Base-by-base conservation (phyloP, 2,329 filamentous ascomycete species). In the Phyllosticta citrichinensis region DNA sequence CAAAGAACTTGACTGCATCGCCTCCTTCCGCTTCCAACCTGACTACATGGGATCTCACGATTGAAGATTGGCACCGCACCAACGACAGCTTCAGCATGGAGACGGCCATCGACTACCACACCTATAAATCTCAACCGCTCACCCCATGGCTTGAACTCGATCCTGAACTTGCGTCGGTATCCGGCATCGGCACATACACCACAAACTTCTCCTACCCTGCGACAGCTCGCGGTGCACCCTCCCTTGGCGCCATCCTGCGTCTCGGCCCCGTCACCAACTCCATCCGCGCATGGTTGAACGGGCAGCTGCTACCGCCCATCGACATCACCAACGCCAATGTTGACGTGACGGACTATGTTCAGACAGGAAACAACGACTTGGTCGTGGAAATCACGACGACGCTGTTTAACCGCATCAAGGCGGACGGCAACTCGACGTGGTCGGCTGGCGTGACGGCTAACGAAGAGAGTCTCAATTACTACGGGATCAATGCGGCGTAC, bases 51-150 rank as follows among this genome's bases (percentile, higher is more conserved):
- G 69, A 66, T 1, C 63, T 78, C 1, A 66, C 63, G 1, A 66
- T 73, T 12, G 74, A 78, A 63, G 69, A 72, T 62, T 78, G 76
- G 76, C 65, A 66, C 6, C 68, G 74, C 5, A 74, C 75, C 0
- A 51, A 65, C 5, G 66, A 77, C 58, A 62, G 74, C 10, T 71
- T 60, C n/a, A 63, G 69, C 17, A 50, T 66, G 24, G 74, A 74
- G 56, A 70, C 68, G 1, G 74, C 70, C 55, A 62, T 64, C 53
- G 64, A 61, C 6, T 53, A 60, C 1, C 68, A 71, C 64, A 63
- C 63, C 2, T 64, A 75, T 33, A 25, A 58, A 4, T 60, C 62
- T 35, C n/a, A 57, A 14, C 52, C 64, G 1, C 67, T 77, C 0
- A 25, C 68, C 3, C 68, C 76, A 2, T 78, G 75, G 75, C 65